A percentile compares a stretch with the other conserved stretches of the same genome.
These are phyloP conservation scores for Nothophoma quercina DNA, from an alignment of 2,329 filamentous ascomycete genomes.

Conservation along the genomic window DNA sequence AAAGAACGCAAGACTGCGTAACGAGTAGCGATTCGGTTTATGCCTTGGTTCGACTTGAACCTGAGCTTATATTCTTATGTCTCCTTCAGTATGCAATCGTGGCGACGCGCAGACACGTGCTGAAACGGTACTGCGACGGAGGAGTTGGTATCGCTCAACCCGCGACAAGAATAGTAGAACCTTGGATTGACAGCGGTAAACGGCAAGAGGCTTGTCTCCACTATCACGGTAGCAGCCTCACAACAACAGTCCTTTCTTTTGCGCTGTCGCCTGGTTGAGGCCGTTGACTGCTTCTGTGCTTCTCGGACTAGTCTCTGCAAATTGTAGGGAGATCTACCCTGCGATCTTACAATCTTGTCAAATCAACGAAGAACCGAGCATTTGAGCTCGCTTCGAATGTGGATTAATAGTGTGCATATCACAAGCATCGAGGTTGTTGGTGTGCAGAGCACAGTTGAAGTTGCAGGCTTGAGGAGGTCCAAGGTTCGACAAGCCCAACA, in stretches of 20 bases:
- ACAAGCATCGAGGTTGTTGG: not conserved
- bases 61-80: constrained; percentile 12
- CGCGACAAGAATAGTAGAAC: constrained; percentile 12
- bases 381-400: not conserved
- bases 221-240: not conserved
- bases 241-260: not conserved
- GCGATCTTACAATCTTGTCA: no score
- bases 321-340: no score
- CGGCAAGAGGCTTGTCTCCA: constrained; percentile 3
- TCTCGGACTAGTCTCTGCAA: no score
- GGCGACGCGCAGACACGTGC: constrained; percentile 24
- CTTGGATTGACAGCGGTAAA: constrained; percentile 19
- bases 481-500: constrained; percentile 1
- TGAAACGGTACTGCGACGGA: constrained; percentile 48
- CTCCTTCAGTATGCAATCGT: constrained; percentile 27
- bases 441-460: not conserved
- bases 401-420: no score
- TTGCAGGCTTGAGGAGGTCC: constrained; percentile 3
- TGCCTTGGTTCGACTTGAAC: no score
- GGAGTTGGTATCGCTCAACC: constrained; percentile 11
- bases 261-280: no score
- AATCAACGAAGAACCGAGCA: not conserved
- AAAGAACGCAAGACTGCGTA: not conserved
- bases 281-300: no score
- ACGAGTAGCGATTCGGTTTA: not conserved